These are phyloP conservation scores for Carallia brachiata DNA, from an alignment of 345 rosid species.

Conservation along the genomic window DNA sequence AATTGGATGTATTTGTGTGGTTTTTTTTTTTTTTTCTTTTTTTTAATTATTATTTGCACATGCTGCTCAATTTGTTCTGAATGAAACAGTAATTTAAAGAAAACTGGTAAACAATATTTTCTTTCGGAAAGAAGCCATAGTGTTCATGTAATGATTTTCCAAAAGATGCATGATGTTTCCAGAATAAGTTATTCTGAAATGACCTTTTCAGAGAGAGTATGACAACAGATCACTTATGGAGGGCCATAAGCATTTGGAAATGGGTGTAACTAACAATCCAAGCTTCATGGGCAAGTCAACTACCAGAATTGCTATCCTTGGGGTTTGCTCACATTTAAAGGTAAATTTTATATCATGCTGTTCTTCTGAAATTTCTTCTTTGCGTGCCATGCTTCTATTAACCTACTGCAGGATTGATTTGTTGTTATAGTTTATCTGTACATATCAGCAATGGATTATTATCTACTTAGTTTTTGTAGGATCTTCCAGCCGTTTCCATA, in stretches of 20 bases:
- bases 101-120: background rate
- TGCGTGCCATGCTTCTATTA: background rate
- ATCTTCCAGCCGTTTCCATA: conserved; percentile 39
- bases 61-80: background rate
- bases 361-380: conserved; percentile 9
- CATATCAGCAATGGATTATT: conserved; percentile 14
- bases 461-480: conserved; percentile 37
- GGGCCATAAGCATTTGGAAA: conserved; percentile 27
- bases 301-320: conserved; percentile 81
- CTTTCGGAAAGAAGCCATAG: too few species aligned
- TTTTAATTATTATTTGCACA: too few species aligned
- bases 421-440: conserved; percentile 1
- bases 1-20: too few species aligned
- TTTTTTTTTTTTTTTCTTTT: too few species aligned
- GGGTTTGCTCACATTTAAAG: conserved; percentile 45
- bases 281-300: conserved; percentile 49
- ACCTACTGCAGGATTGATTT: background rate
- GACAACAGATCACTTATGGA: conserved; percentile 33
- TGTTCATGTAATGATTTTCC: background rate
- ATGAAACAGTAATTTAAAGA: background rate
- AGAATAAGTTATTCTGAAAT: background rate
- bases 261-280: conserved; percentile 47
- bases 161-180: background rate
- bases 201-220: conserved; percentile 37
- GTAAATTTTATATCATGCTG: conserved; percentile 33